Percentiles rank a stretch among this genome's conserved stretches.
Evolutionary conservation across 2,329 filamentous ascomycete species (phyloP).

Genomic region (Ophiocordyceps robertsii): DNA sequence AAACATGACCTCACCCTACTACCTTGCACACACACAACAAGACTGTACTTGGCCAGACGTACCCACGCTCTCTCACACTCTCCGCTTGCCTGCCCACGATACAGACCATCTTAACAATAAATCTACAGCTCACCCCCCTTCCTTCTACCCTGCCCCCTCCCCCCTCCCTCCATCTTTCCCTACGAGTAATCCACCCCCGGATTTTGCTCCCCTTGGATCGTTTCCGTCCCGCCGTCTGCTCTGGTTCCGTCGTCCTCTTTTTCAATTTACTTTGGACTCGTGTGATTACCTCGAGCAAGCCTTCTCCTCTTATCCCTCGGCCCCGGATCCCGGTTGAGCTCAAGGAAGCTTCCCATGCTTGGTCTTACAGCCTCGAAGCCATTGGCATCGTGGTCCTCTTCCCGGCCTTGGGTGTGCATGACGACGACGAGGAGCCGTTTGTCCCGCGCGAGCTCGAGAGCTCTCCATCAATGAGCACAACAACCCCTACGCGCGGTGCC

Average conservation of each 20-base stretch:
- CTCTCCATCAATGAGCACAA: not conserved
- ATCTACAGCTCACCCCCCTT: not conserved
- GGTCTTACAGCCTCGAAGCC: not conserved
- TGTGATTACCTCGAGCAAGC: not conserved
- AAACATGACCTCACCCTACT: too few relatives aligned
- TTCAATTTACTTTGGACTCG: not conserved
- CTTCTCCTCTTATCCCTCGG: not conserved
- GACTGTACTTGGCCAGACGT: too few relatives aligned
- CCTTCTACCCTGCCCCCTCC: not conserved
- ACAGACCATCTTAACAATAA: not conserved
- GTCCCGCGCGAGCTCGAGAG: not conserved
- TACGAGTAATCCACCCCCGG: constrained; percentile 4
- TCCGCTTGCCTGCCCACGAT: too few relatives aligned
- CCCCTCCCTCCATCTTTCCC: not conserved
- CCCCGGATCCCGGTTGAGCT: not conserved
- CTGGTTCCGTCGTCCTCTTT: not conserved
- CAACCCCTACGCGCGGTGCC: not conserved
- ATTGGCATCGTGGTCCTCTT: not conserved
- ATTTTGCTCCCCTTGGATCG: not conserved
- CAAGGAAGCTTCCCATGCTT: not conserved
- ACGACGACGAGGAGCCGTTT: not conserved
- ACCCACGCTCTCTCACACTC: too few relatives aligned
- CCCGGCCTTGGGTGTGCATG: not conserved
- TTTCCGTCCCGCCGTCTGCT: not conserved
- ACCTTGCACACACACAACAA: too few relatives aligned